Base-by-base conservation (phyloP, 352 stramenopile genomes). In the Phytophthora melonis region DNA sequence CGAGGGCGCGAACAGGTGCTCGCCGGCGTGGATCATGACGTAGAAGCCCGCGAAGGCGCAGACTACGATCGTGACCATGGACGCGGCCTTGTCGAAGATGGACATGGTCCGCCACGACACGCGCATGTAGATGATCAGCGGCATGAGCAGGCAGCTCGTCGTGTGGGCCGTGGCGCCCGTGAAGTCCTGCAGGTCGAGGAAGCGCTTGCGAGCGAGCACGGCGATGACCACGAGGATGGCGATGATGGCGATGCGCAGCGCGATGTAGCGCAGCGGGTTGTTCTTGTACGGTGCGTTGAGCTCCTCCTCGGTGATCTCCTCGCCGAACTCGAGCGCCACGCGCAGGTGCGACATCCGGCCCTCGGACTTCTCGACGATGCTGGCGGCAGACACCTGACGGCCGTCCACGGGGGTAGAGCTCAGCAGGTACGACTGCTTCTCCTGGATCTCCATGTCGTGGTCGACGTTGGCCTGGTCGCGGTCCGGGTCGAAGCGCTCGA, bases 61-160 rank as follows among this genome's bases (percentile, higher is more conserved):
- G 30, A 87, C 58, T 5, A 83, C 45, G 16, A 89, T 58, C 41
- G 83, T 63, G n/a, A 82, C 2, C 25, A 74, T 66, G 27, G 69
- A 62, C 5, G 66, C 52, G 49, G 77, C 68, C 63, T 88, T 82
- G 67, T 88, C 79, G 13, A 71, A 66, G 11, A 81, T 61, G n/a
- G 83, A 72, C 10, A 79, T 50, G 69, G 52, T 83, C 60, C 30
- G 64, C 74, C 66, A 78, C 36, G 68, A 76, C 8, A 66, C 69
- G 72, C 78, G 82, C 47, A 86, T 63, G 52, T 89, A 79, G 18
- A 89, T 76, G 14, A 81, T 63, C 52, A 85, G 74, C 5, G 79
- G 79, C 52, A 88, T 62, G n/a, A 79, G 66, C 39, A 86, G 80
- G 67, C 76, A 84, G n/a, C 45, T 52, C 18, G 45, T 52, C 18